These are phyloP conservation scores for Halocafeteria seosinensis DNA, from an alignment of 108 stramenopile species.

Conservation along the genomic window DNA sequence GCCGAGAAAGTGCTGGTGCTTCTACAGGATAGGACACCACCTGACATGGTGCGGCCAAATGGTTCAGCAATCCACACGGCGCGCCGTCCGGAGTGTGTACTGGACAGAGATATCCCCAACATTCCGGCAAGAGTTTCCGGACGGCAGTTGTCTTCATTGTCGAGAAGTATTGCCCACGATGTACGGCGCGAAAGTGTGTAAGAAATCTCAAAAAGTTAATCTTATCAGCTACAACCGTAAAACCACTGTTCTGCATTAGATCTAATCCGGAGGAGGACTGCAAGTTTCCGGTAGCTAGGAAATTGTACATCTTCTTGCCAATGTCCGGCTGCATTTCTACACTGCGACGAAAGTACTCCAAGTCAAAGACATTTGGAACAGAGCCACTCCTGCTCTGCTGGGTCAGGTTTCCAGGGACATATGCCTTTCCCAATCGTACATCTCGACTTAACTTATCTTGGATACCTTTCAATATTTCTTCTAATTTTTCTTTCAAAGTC, in stretches of 20 bases:
- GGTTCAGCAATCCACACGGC: constrained; percentile 91
- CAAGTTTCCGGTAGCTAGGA: constrained; percentile 85
- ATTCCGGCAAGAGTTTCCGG: constrained; percentile 84
- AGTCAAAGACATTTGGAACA: neutral
- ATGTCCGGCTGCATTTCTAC: constrained; percentile 14
- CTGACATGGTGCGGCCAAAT: constrained; percentile 57
- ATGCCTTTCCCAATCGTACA: constrained; percentile 10
- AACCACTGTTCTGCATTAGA: constrained; percentile 90
- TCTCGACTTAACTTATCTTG: constrained; percentile 52
- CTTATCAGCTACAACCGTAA: constrained; percentile 89
- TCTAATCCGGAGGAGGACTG: constrained; percentile 74
- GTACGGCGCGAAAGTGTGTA: constrained; percentile 89
- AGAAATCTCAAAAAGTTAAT: constrained; percentile 84
- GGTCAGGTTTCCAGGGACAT: constrained; percentile 23
- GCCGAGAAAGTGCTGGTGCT: constrained; percentile 26
- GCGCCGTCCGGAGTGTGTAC: constrained; percentile 98
- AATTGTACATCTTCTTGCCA: constrained; percentile 57
- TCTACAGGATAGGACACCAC: constrained; percentile 12
- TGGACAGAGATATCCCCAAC: constrained; percentile 95
- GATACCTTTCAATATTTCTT: constrained; percentile 55
- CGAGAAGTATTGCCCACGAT: constrained; percentile 95
- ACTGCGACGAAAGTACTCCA: constrained; percentile 4
- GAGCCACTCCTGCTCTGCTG: constrained; percentile 19
- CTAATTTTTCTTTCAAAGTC: constrained; percentile 85
- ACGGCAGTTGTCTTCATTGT: constrained; percentile 98